These are phyloP conservation scores for Aphanomyces astaci DNA, from an alignment of 352 stramenopile species.

Conservation along the genomic window DNA sequence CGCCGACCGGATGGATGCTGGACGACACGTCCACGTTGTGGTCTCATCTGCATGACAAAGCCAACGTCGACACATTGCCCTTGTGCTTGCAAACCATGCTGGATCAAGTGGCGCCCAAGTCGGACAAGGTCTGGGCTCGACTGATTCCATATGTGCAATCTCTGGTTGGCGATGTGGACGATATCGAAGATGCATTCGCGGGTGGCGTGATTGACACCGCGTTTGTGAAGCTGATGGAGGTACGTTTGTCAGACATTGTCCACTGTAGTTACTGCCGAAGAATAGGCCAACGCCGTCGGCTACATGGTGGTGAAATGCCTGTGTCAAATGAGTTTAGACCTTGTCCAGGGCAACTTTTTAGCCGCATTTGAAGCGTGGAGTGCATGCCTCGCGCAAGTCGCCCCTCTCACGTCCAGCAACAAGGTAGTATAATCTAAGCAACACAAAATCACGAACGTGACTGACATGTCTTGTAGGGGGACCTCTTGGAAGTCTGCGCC, in stretches of 20 bases:
- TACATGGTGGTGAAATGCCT: not conserved
- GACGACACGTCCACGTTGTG: not conserved
- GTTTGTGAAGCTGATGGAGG: not conserved
- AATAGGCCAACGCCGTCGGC: not conserved
- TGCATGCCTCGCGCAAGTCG: not conserved
- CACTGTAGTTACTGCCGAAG: not conserved
- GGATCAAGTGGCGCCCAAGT: not conserved
- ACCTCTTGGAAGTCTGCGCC: not conserved
- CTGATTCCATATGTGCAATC: not conserved
- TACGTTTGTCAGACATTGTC: not conserved
- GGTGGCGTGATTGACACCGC: not conserved
- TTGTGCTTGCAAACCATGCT: not conserved
- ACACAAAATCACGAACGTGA: not conserved
- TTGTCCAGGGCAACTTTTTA: conserved; percentile 9
- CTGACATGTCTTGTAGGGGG: not conserved
- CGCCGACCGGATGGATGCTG: not conserved
- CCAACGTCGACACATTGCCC: not conserved
- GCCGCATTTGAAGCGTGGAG: conserved; percentile 19
- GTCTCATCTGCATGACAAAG: not conserved
- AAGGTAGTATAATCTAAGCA: not conserved
- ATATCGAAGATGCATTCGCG: not conserved
- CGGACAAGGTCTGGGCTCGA: not conserved
- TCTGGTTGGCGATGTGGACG: not conserved
- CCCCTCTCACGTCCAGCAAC: not conserved
- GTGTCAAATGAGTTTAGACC: not conserved